Percentiles rank a stretch among this genome's conserved stretches.
These are phyloP conservation scores for Monosporozyma solicola DNA, from an alignment of 805 yeast species.

Conservation along the genomic window DNA sequence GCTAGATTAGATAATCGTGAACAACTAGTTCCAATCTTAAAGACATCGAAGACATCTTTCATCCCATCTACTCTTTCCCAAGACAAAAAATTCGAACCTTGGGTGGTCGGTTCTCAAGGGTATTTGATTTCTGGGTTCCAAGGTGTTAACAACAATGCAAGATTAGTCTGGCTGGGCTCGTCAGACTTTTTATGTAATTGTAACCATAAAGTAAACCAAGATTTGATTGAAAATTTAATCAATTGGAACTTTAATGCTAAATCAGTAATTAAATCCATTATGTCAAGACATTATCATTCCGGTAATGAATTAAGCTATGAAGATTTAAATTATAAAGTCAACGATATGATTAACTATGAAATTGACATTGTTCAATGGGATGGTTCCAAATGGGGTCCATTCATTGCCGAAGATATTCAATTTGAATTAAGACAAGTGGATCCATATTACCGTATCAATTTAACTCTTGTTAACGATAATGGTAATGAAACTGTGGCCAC, in stretches of 20 bases:
- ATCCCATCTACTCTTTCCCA: constrained; percentile 23
- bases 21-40: constrained; percentile 58
- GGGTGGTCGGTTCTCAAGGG: constrained; percentile 80
- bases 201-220: constrained; percentile 29
- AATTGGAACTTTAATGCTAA: constrained; percentile 71
- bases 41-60: constrained; percentile 57
- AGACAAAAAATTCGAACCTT: constrained; percentile 36
- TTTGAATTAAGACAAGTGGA: constrained; percentile 84
- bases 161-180: constrained; percentile 78
- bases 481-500: constrained; percentile 26
- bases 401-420: constrained; percentile 55
- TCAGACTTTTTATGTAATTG: constrained; percentile 40
- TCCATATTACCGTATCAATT: constrained; percentile 80
- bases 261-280: constrained; percentile 49
- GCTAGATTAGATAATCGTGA: constrained; percentile 66
- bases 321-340: constrained; percentile 54
- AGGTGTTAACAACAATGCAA: constrained; percentile 63
- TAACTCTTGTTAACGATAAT: constrained; percentile 33
- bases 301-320: constrained; percentile 34
- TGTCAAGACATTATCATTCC: constrained; percentile 45
- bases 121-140: constrained; percentile 71
- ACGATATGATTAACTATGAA: constrained; percentile 54
- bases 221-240: constrained; percentile 38
- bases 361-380: constrained; percentile 42
- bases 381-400: constrained; percentile 64